These are phyloP conservation scores for Ambrosia hybrid DNA, from an alignment of 140 eudicot species.

Conservation along the genomic window DNA sequence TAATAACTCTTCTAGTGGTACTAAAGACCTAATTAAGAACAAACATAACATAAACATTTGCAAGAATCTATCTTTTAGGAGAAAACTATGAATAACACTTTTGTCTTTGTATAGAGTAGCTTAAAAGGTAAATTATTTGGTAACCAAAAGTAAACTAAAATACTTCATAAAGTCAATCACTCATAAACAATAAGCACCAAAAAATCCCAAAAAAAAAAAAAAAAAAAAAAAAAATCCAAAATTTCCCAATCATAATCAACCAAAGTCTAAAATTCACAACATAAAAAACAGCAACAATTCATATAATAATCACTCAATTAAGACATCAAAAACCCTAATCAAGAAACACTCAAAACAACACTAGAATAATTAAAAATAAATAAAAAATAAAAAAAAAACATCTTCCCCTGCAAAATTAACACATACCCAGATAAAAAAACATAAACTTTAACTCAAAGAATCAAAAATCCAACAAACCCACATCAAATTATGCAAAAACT, in stretches of 20 bases:
- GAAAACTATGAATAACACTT: not conserved
- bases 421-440: conserved; percentile 12
- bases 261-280: conserved; percentile 15
- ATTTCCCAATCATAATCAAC: conserved; percentile 10
- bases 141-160: conserved; percentile 1
- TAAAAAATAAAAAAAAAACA: not conserved
- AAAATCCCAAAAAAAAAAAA: not conserved
- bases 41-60: not conserved
- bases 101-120: conserved; percentile 1
- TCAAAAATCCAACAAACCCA: conserved; percentile 6
- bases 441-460: conserved; percentile 5
- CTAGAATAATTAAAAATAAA: not conserved
- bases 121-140: not conserved
- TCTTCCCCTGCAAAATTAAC: conserved; percentile 9
- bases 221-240: conserved; percentile 7
- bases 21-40: not conserved
- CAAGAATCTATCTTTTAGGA: not conserved
- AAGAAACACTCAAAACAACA: not conserved
- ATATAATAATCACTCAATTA: not conserved
- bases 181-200: not conserved
- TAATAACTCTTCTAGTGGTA: not conserved
- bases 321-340: conserved; percentile 34
- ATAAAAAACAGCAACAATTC: not conserved
- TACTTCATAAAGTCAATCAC: conserved; percentile 11
- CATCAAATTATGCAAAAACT: conserved; percentile 16